Evolutionary conservation across 257 asterid genomes (phyloP).

Genomic region (Scutellaria baicalensis): DNA sequence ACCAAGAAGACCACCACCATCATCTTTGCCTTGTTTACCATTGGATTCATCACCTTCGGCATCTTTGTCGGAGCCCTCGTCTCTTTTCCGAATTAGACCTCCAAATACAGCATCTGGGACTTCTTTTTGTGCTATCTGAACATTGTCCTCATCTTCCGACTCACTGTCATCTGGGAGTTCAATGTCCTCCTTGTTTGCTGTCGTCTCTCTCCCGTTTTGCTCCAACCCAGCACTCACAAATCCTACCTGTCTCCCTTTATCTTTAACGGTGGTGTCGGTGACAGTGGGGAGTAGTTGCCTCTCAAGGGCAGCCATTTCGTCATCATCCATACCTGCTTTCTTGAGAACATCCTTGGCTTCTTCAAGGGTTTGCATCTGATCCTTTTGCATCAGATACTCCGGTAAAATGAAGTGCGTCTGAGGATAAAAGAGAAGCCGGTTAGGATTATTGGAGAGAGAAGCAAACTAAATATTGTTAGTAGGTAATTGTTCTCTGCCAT

Average conservation of each 20-base stretch:
- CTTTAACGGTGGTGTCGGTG: conserved; percentile 31
- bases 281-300: conserved; percentile 53
- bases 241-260: conserved; percentile 46
- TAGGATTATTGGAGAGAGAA: not conserved
- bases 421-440: not conserved
- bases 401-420: conserved; percentile 88
- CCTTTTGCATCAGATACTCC: conserved; percentile 84
- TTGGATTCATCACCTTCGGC: conserved; percentile 22
- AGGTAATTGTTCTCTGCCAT: no score
- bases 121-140: conserved; percentile 81
- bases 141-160: conserved; percentile 69
- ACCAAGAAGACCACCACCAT: conserved; percentile 37
- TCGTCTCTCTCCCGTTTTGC: conserved; percentile 33
- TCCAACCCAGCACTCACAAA: conserved; percentile 89
- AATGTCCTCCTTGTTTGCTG: conserved; percentile 62
- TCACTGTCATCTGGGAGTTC: conserved; percentile 92
- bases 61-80: conserved; percentile 23
- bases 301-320: conserved; percentile 90
- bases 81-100: conserved; percentile 72
- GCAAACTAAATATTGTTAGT: no score
- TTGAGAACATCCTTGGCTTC: conserved; percentile 86
- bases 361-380: conserved; percentile 82
- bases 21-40: conserved; percentile 26
- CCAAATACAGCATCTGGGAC: conserved; percentile 89
- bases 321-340: conserved; percentile 77